Percentiles rank a stretch among this genome's conserved stretches.
phyloP scores from a whole-genome alignment of 768 basidiomycete species.

The Amanita pseudoporphyria region DNA sequence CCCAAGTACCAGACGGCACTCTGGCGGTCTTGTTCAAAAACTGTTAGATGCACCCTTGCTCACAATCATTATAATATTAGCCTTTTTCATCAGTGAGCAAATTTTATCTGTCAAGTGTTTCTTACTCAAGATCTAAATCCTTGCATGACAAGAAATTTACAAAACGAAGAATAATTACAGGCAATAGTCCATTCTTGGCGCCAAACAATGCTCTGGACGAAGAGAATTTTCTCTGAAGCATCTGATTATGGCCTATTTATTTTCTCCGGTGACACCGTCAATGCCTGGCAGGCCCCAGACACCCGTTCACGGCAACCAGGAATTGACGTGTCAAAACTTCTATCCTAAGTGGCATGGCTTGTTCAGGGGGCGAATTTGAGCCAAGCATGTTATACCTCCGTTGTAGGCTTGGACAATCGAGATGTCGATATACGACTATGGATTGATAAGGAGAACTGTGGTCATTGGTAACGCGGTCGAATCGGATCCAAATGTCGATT shows the following conservation, averaged over 20 bases:
- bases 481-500: background rate
- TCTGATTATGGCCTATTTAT: background rate
- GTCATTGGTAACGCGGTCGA: background rate
- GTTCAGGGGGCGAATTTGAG: background rate
- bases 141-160: too few species aligned
- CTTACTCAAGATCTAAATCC: too few species aligned
- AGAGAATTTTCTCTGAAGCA: too few species aligned
- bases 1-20: too few species aligned
- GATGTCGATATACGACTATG: background rate
- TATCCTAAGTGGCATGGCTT: conserved; percentile 2
- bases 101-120: background rate
- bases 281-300: background rate
- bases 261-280: background rate
- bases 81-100: background rate
- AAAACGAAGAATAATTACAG: too few species aligned
- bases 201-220: too few species aligned
- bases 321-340: background rate
- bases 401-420: conserved; percentile 3
- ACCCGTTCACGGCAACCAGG: background rate
- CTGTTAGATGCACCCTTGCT: background rate
- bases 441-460: background rate
- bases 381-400: background rate
- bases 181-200: too few species aligned
- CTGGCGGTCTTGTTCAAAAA: background rate
- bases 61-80: background rate